Evolutionary conservation across 345 rosid species (phyloP), one percentile per base, ranked within the genome.

Genomic region (Mangifera indica): DNA sequence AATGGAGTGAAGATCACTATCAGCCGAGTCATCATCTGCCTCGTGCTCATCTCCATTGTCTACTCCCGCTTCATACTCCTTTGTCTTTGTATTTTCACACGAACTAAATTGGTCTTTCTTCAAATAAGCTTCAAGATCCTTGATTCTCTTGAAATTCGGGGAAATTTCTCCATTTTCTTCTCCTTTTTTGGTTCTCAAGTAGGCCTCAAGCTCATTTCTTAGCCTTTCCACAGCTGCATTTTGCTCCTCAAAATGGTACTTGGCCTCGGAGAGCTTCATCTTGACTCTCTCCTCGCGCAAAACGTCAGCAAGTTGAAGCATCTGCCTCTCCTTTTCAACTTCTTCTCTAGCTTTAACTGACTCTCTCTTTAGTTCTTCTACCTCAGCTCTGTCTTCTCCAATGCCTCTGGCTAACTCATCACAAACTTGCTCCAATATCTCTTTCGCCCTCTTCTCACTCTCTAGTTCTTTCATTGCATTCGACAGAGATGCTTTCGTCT

Each of bases 191-290:
- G 72, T 65, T 67, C 57, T 81, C 80, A 84, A 48, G 78, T 72
- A 88, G 32, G 76, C 76, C 89, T 83, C 94, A 12, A 95, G 88
- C 75, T 95, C 91, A 26, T 77, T 77, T 70, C 83, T 88, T 52
- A 95, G 74, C 81, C 55, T 59, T 71, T 92, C 97, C 3, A 92
- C 87, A 5, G 87, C 98, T 2, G 87, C 91, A 64, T 91, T 88
- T 79, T 95, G 92, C 82, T 92, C 99, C 74, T 95, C 97, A 18
- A 91, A 95, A 56, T 89, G 89, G 72, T 84, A 84, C 52, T 81
- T 89, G 0, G 99, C 99, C 34, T 95, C 99, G 0, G 82, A 87
- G 5, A 95, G 92, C 85, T 95, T 95, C 99, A 95, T 95, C 78
- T 95, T 98, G 46, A 95, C 93, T 69, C 99, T 81, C 80, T 95